Evolutionary conservation across 495 filamentous ascomycete species (phyloP).

Genomic region (Aspergillus coremiiformis): DNA sequence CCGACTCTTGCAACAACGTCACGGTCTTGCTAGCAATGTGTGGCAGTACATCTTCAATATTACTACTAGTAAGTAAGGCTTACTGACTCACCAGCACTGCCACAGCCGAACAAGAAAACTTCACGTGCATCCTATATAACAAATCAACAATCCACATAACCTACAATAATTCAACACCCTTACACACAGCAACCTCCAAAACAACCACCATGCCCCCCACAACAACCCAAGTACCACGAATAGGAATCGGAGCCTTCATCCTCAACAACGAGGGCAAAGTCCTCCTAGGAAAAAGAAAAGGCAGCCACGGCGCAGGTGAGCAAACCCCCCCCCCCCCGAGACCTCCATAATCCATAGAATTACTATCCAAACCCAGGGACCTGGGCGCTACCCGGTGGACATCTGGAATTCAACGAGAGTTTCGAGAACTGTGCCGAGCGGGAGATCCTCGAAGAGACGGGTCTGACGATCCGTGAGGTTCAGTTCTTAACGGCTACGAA

Average conservation of each 20-base stretch:
- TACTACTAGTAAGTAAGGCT: no score
- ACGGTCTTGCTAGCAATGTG: no score
- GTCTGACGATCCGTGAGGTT: constrained; percentile 41
- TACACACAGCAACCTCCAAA: no score
- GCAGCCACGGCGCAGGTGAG: constrained; percentile 27
- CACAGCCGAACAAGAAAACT: no score
- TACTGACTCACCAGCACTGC: no score
- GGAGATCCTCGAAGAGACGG: constrained; percentile 64
- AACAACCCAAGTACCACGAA: background rate
- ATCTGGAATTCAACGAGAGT: constrained; percentile 58
- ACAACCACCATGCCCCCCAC: background rate
- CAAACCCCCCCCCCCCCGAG: no score
- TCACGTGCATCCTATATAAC: no score
- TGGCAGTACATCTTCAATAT: no score
- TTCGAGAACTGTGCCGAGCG: constrained; percentile 51
- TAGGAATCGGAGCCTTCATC: background rate
- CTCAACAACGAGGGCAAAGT: background rate
- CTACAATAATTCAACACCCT: background rate
- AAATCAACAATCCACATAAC: no score
- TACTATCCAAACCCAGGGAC: constrained; percentile 31
- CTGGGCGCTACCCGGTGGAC: constrained; percentile 60
- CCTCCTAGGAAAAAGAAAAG: constrained; percentile 1
- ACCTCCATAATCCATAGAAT: background rate
- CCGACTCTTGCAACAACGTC: no score
- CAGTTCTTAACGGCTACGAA: constrained; percentile 51